Base-by-base conservation (phyloP, 176 grass and related monocot genomes). In the Pontederia paniculata region DNA sequence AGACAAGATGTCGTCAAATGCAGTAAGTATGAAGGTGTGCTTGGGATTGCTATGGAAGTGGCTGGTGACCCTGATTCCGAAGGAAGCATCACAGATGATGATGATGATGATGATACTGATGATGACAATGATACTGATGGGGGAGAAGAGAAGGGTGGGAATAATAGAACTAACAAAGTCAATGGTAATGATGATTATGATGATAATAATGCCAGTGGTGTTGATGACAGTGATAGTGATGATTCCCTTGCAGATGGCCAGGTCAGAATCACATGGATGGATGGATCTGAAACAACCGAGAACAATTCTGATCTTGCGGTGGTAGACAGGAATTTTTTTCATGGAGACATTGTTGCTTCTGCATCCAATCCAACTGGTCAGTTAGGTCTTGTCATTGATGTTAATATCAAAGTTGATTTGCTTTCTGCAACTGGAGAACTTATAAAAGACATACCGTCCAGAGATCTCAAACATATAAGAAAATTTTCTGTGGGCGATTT, bases 1-100 rank as follows among this genome's bases (percentile, higher is more conserved):
- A 81, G 80, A 59, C 80, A 98, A 66, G 93, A 98, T 72, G 69
- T 98, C 42, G 75, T 98, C 42, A 69, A 62, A 57, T 74, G 80
- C 64, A 88, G 85, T n/a, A 76, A 71, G 42, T 54, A 74, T 45
- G 61, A 57, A 21, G 57, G 74, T 73, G 14, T 25, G 15, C 71
- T 74, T 81, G 93, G 93, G 31, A 62, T 98, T 65, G 93, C 91
- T 73, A 52, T 86, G 21, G 86, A 90, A 62, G 83, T 84, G 58
- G 83, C 93, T 1, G 93, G 93, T 14, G 86, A 98, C 10, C 84
- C 80, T 48, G 93, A 91, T 74, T 91, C 93, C 4, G 86, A 91
- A 18, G 80, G 69, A 21, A 98, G 93, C 80, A 74, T 78, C 59
- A 77, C 80, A 50, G 78, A 84, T 71, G 77, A 68, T 47, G 75